phyloP scores from a whole-genome alignment of 495 filamentous ascomycete genomes.

The Aspergillus coremiiformis region DNA sequence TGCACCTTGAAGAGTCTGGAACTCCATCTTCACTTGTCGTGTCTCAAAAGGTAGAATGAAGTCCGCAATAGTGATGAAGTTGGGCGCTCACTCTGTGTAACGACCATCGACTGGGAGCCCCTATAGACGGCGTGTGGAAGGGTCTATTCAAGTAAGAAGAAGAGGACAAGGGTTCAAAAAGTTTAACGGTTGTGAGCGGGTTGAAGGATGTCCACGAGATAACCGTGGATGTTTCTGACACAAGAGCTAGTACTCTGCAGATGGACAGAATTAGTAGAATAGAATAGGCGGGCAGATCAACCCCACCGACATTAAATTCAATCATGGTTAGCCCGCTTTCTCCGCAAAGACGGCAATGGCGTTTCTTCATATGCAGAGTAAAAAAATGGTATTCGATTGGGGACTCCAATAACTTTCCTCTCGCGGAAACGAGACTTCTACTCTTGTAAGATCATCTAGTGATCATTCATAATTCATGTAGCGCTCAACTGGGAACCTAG shows the following conservation, averaged over 20 bases:
- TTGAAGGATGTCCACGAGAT: background rate
- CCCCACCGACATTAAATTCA: constrained; percentile 11
- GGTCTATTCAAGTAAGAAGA: background rate
- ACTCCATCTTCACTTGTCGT: constrained; percentile 18
- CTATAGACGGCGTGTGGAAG: background rate
- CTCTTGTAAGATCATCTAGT: background rate
- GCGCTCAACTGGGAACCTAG: background rate
- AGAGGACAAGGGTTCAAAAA: background rate
- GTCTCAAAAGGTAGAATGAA: background rate
- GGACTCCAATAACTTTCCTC: background rate
- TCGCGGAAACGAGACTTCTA: background rate
- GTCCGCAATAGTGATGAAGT: background rate
- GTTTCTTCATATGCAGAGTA: background rate
- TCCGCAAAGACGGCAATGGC: background rate
- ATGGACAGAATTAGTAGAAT: background rate
- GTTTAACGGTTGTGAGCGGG: background rate
- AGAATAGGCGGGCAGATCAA: constrained; percentile 2
- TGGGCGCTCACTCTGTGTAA: background rate
- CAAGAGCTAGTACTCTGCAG: background rate
- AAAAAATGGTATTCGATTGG: background rate
- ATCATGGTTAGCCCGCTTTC: constrained; percentile 7
- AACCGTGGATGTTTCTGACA: background rate
- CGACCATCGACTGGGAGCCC: background rate
- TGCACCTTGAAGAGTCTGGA: constrained; percentile 23
- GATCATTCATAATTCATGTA: background rate